These are phyloP conservation scores for Plasmodium vivax DNA, from an alignment of 169 alveolate genomes.

Conservation along the genomic window DNA sequence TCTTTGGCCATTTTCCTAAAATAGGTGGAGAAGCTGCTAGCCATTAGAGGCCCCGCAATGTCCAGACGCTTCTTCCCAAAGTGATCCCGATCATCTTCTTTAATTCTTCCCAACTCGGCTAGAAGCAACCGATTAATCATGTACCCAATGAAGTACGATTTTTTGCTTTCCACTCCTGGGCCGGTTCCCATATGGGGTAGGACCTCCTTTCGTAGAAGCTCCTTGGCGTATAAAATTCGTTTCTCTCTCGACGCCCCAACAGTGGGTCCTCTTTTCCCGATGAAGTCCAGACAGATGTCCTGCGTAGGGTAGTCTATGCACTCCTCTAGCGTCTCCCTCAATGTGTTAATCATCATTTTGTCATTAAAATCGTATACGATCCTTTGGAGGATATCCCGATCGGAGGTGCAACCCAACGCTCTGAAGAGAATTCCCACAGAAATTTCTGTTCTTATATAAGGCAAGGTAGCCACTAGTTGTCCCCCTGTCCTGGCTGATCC, in stretches of 20 bases:
- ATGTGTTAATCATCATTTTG: constrained; percentile 95
- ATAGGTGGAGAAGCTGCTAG: constrained; percentile 96
- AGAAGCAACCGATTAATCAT: constrained; percentile 97
- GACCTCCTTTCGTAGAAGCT: constrained; percentile 95
- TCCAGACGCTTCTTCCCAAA: constrained; percentile 99
- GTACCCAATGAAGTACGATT: constrained; percentile 99
- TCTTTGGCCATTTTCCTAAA: constrained; percentile 95
- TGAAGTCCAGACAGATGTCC: constrained; percentile 91
- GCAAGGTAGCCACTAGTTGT: constrained; percentile 96
- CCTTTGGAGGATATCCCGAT: constrained; percentile 90
- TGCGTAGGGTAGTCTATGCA: constrained; percentile 94
- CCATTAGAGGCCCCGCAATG: constrained; percentile 98
- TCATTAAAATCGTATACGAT: constrained; percentile 96
- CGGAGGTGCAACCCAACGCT: constrained; percentile 96
- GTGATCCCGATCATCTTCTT: constrained; percentile 99
- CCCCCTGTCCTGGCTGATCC: constrained; percentile 87
- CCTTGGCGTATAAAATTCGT: constrained; percentile 95
- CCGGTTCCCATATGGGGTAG: constrained; percentile 98
- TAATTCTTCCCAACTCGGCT: constrained; percentile 96
- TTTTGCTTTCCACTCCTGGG: constrained; percentile 94
- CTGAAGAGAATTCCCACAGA: constrained; percentile 97
- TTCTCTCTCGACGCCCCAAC: constrained; percentile 94
- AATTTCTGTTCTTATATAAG: constrained; percentile 96
- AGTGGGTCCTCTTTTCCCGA: constrained; percentile 97
- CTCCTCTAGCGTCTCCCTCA: constrained; percentile 96